These are phyloP conservation scores for Sugiyamaella novakii DNA, from an alignment of 1,139 yeast species.

Conservation along the genomic window DNA sequence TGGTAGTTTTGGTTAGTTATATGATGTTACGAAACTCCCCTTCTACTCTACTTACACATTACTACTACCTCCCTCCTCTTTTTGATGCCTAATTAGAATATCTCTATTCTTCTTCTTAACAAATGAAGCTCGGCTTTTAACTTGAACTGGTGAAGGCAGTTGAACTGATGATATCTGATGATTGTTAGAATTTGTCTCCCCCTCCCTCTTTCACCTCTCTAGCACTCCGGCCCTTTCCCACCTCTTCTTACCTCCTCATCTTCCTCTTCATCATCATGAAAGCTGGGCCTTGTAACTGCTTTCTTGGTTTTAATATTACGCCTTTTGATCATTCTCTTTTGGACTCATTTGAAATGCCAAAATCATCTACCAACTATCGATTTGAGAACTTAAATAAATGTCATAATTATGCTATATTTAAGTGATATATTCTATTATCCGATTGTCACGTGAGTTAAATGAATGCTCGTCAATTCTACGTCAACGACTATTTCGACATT, in stretches of 20 bases:
- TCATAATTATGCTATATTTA: neutral
- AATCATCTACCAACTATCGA: neutral
- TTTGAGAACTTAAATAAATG: neutral
- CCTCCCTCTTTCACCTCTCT: neutral
- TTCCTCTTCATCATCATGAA: constrained; percentile 15
- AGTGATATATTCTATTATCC: neutral
- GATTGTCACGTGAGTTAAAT: constrained; percentile 1
- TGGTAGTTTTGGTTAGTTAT: neutral
- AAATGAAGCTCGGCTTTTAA: constrained; percentile 10
- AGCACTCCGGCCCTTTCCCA: neutral
- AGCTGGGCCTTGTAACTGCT: constrained; percentile 17
- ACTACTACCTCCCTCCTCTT: neutral
- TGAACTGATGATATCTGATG: neutral
- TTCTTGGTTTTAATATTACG: constrained; percentile 15
- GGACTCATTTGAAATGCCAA: neutral
- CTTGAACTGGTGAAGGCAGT: constrained; percentile 11
- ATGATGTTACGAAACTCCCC: neutral
- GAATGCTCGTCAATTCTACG: too few relatives aligned
- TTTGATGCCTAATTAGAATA: constrained; percentile 1
- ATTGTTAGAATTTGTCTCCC: neutral
- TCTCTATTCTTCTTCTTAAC: constrained; percentile 16
- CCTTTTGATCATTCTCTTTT: constrained; percentile 13
- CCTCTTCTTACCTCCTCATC: constrained; percentile 3
- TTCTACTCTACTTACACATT: neutral
- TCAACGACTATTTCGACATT: too few relatives aligned